A percentile compares a stretch with the other conserved stretches of the same genome.
Conservation (phyloP, 192 early-diverging fungal genomes). For the Rhizoclosmatium sp. region DNA sequence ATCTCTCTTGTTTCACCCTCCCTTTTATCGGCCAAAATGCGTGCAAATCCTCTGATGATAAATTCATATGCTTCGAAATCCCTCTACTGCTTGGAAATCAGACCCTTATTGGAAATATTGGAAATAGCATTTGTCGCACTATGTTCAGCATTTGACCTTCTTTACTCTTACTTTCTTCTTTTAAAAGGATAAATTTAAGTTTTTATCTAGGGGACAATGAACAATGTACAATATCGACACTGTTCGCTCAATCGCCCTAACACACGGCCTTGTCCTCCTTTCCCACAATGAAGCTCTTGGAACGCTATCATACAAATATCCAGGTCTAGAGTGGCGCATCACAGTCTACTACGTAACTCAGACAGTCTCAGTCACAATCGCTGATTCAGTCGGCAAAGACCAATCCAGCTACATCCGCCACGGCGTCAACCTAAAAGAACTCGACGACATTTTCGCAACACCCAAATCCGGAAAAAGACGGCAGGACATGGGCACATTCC, state of each 20-base stretch:
- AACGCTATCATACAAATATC: not conserved
- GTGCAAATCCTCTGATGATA: too few species aligned
- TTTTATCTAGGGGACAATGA: too few species aligned
- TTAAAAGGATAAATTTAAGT: too few species aligned
- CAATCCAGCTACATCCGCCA: not conserved
- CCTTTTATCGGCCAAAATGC: too few species aligned
- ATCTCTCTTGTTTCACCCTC: too few species aligned
- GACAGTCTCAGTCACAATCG: not conserved
- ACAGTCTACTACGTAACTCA: not conserved
- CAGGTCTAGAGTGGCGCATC: not conserved
- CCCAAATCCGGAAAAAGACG: not conserved
- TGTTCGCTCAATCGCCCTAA: not conserved
- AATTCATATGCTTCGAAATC: too few species aligned
- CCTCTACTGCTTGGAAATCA: too few species aligned
- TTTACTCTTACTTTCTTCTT: too few species aligned
- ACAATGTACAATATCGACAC: not conserved
- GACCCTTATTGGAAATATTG: too few species aligned
- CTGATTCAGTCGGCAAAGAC: not conserved
- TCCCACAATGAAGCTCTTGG: not conserved
- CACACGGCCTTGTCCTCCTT: not conserved
- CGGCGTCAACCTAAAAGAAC: not conserved
- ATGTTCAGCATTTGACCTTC: too few species aligned
- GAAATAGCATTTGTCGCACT: too few species aligned
- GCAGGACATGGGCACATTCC: not conserved
- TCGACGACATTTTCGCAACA: not conserved